These are phyloP conservation scores for Leucocoprinus sp. DNA, from an alignment of 768 basidiomycete genomes.

Conservation along the genomic window DNA sequence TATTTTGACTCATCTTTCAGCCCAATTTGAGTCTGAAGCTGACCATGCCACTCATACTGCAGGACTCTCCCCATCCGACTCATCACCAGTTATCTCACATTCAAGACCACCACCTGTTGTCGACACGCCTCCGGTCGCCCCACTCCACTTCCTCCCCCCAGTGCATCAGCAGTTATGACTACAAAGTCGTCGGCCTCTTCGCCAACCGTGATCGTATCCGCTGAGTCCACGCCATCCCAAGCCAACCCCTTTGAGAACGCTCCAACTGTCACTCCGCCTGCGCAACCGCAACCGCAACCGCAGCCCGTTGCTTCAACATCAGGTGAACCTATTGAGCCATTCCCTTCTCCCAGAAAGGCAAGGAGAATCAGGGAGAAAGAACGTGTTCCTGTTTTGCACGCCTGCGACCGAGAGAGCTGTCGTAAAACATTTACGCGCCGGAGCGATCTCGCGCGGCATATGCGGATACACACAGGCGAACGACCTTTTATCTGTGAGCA, in stretches of 20 bases:
- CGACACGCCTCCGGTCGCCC: conserved; percentile 18
- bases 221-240: conserved; percentile 20
- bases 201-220: conserved; percentile 21
- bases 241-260: conserved; percentile 13
- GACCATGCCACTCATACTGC: conserved; percentile 29
- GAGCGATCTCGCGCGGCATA: conserved; percentile 79
- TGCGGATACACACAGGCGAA: conserved; percentile 87
- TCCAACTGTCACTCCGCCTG: conserved; percentile 22
- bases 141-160: conserved; percentile 15
- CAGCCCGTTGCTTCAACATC: conserved; percentile 50
- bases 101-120: conserved; percentile 21
- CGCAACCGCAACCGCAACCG: conserved; percentile 25
- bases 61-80: conserved; percentile 36
- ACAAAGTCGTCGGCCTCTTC: conserved; percentile 24
- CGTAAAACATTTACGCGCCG: conserved; percentile 75
- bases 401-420: conserved; percentile 67
- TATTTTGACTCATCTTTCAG: conserved; percentile 65
- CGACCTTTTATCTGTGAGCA: conserved; percentile 73
- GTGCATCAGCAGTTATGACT: neutral
- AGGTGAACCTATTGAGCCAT: conserved; percentile 14
- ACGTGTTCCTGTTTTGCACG: conserved; percentile 41
- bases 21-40: conserved; percentile 56
- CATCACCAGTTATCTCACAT: conserved; percentile 43
- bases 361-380: conserved; percentile 39
- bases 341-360: conserved; percentile 22